Evolutionary conservation across 306 rosid genomes (phyloP).

Genomic region (Luffa acutangula): DNA sequence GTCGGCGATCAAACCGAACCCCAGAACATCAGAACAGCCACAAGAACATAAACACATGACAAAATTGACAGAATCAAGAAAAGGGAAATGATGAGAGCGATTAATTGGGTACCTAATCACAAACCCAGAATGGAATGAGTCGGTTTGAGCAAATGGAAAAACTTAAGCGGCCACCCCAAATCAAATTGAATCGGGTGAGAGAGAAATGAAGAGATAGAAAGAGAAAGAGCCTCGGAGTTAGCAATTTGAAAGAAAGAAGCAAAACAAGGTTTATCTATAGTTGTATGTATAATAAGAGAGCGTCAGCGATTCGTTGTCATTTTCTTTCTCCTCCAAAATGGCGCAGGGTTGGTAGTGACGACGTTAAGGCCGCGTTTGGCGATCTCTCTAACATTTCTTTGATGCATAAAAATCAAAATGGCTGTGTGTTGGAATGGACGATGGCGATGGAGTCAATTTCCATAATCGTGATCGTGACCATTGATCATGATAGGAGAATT

Average conservation of each 20-base stretch:
- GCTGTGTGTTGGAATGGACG: background rate
- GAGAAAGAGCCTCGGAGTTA: background rate
- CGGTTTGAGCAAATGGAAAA: background rate
- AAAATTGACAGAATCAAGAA: background rate
- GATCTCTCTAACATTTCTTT: background rate
- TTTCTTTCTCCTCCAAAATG: background rate
- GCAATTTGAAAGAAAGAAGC: background rate
- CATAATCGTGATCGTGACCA: background rate
- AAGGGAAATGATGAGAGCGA: background rate
- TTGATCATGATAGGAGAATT: background rate
- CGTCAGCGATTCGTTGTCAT: constrained; percentile 2
- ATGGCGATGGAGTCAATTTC: background rate
- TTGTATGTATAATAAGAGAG: background rate
- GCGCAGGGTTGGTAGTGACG: background rate
- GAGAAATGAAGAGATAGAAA: background rate
- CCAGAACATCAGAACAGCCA: background rate
- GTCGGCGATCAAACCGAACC: background rate
- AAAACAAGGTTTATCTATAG: background rate
- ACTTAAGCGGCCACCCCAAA: background rate
- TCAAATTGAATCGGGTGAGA: background rate
- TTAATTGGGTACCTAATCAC: background rate
- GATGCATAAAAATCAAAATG: background rate
- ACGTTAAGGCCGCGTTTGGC: background rate
- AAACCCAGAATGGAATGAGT: background rate
- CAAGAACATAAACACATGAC: background rate